Evolutionary conservation across 1,284 basidiomycete species (phyloP).

Genomic region (Puccinia triticina): DNA sequence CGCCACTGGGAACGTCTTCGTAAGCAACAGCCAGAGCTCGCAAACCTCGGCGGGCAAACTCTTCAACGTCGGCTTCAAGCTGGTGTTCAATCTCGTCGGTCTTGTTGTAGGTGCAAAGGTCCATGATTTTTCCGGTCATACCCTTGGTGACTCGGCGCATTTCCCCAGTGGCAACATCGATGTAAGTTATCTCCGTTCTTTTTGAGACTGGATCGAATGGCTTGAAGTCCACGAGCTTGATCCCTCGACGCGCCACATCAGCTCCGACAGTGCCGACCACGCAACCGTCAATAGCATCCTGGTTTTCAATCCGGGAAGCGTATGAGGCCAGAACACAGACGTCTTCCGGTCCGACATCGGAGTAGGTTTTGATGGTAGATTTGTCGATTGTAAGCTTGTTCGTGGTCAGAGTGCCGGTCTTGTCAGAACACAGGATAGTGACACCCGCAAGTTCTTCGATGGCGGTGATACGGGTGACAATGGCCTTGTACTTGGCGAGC

Average conservation of each 20-base stretch:
- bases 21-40: constrained; percentile 95
- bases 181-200: constrained; percentile 97
- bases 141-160: constrained; percentile 98
- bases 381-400: constrained; percentile 98
- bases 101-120: constrained; percentile 93
- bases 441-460: constrained; percentile 96
- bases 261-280: constrained; percentile 81
- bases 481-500: constrained; percentile 96
- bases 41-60: constrained; percentile 92
- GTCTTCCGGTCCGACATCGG: constrained; percentile 82
- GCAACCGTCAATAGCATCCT: constrained; percentile 91
- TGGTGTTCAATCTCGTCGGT: constrained; percentile 84
- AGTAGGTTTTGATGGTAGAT: constrained; percentile 87
- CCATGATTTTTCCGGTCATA: constrained; percentile 80
- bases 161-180: constrained; percentile 86
- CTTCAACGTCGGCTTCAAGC: constrained; percentile 91
- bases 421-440: constrained; percentile 95
- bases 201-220: constrained; percentile 99
- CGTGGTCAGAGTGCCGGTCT: constrained; percentile 95
- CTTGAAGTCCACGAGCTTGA: constrained; percentile 97
- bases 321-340: constrained; percentile 91
- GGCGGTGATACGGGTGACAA: constrained; percentile 96
- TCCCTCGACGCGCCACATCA: constrained; percentile 78
- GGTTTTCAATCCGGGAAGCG: constrained; percentile 96
- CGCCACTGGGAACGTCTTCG: constrained; percentile 70